These are phyloP conservation scores for Hericium coralloides DNA, from an alignment of 768 basidiomycete species.

Conservation along the genomic window DNA sequence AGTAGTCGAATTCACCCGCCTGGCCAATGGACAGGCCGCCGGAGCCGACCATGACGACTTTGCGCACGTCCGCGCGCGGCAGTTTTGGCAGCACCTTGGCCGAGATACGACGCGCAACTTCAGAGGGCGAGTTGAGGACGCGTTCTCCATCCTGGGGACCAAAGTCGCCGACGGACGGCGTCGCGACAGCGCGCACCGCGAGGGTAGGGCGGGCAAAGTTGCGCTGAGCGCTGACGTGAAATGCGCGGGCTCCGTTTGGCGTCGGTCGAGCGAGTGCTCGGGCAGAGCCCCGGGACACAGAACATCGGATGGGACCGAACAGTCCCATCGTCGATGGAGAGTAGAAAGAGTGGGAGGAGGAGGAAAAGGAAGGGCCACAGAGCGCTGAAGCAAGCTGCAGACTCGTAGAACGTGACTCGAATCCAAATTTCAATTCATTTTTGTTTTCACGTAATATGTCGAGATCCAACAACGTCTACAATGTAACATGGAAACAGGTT, in stretches of 20 bases:
- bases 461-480: too few species aligned
- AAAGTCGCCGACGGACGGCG: conserved; percentile 20
- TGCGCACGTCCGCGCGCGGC: conserved; percentile 84
- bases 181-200: conserved; percentile 17
- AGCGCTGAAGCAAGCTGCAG: not conserved
- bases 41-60: conserved; percentile 92
- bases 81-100: conserved; percentile 91
- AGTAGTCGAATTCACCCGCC: conserved; percentile 99
- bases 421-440: not conserved
- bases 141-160: conserved; percentile 37
- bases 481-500: too few species aligned
- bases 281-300: not conserved
- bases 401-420: not conserved
- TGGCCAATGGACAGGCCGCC: conserved; percentile 97
- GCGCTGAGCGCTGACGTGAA: conserved; percentile 7
- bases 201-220: conserved; percentile 4
- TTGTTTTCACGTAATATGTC: too few species aligned
- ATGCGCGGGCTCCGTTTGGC: not conserved
- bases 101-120: conserved; percentile 87
- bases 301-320: conserved; percentile 6
- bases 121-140: conserved; percentile 89
- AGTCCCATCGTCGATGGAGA: conserved; percentile 5
- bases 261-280: not conserved
- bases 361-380: too few species aligned
- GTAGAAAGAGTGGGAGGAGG: not conserved